phyloP scores from a whole-genome alignment of 768 basidiomycete genomes.

The Trametes cingulata region DNA sequence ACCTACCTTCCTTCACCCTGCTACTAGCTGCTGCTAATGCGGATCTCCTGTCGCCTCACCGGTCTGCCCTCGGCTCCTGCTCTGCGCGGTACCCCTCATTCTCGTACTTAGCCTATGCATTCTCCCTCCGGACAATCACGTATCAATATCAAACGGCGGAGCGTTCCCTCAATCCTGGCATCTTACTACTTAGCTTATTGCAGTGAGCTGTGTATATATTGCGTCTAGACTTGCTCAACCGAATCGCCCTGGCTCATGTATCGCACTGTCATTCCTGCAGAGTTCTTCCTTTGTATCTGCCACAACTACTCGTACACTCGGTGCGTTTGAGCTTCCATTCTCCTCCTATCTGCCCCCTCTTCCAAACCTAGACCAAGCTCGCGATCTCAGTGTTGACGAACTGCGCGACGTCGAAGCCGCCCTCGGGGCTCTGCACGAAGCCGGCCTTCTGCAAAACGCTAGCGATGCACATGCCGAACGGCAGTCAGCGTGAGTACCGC shows the following conservation, averaged over 20 bases:
- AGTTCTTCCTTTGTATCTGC: background rate
- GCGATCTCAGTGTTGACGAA: slow-evolving; percentile 63
- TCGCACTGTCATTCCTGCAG: background rate
- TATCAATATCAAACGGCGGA: background rate
- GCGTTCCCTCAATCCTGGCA: background rate
- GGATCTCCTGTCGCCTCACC: background rate
- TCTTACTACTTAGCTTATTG: background rate
- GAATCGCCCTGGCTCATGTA: too few relatives aligned
- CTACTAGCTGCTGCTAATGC: background rate
- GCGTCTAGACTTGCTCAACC: too few relatives aligned
- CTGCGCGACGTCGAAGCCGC: slow-evolving; percentile 52
- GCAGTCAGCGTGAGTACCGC: slow-evolving; percentile 1
- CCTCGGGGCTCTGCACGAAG: slow-evolving; percentile 58
- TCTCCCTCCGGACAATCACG: background rate
- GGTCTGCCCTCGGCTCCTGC: background rate
- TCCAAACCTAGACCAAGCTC: slow-evolving; percentile 39
- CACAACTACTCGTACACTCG: background rate
- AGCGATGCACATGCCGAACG: background rate
- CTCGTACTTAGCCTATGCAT: background rate
- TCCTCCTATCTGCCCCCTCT: background rate
- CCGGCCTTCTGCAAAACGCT: slow-evolving; percentile 80
- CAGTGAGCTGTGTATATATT: background rate
- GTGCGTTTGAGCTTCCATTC: background rate
- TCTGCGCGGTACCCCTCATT: background rate
- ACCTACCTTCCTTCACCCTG: background rate